Evolutionary conservation across 306 rosid species (phyloP).

Genomic region (Trifolium repens): DNA sequence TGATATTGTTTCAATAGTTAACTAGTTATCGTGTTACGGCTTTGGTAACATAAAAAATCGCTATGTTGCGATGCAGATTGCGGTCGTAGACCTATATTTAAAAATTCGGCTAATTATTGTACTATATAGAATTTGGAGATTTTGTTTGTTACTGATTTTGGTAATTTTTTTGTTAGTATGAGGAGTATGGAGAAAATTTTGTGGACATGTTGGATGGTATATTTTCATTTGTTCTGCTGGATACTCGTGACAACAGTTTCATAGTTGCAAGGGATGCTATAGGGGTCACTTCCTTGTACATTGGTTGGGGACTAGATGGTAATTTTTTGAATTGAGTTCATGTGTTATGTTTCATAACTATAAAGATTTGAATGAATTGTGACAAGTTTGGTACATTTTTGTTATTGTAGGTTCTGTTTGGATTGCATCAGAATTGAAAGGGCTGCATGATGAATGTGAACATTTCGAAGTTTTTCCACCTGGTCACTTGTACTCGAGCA

Average conservation of each 20-base stretch:
- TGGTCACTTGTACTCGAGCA: conserved; percentile 95
- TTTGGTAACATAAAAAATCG: background rate
- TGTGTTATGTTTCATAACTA: background rate
- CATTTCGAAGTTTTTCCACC: conserved; percentile 89
- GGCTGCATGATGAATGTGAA: conserved; percentile 85
- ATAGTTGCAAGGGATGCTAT: conserved; percentile 93
- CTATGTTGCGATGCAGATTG: background rate
- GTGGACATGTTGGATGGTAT: conserved; percentile 92
- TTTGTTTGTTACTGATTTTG: conserved; percentile 23
- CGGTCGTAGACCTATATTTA: background rate
- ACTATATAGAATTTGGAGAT: background rate
- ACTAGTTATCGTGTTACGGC: background rate
- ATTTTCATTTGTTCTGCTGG: conserved; percentile 86
- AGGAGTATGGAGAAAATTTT: conserved; percentile 81
- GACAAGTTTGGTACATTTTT: conserved; percentile 19
- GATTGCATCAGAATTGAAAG: conserved; percentile 89
- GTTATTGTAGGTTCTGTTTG: conserved; percentile 76
- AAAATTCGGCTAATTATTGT: background rate
- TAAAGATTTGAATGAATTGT: background rate
- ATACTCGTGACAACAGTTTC: conserved; percentile 93
- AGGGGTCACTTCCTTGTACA: conserved; percentile 90
- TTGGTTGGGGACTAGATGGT: conserved; percentile 99
- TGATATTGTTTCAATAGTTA: background rate
- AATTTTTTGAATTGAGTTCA: conserved; percentile 24
- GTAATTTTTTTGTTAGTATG: conserved; percentile 58